Evolutionary conservation across 2,329 filamentous ascomycete genomes (phyloP).

Genomic region (Botrytis pseudocinerea): DNA sequence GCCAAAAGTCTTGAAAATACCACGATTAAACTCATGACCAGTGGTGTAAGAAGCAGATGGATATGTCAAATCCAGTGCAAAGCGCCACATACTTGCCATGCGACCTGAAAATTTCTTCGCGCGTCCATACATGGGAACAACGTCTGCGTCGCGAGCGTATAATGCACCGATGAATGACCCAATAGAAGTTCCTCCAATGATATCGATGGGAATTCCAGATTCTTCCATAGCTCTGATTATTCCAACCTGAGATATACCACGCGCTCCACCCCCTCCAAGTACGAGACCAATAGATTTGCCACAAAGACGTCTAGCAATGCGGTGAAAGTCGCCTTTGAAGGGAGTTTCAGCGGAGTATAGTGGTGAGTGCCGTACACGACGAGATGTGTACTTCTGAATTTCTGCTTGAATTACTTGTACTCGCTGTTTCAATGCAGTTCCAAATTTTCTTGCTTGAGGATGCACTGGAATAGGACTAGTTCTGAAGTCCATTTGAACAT

Average conservation of each 20-base stretch:
- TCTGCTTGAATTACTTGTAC: conserved; percentile 95
- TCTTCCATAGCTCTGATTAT: conserved; percentile 95
- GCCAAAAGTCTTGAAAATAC: conserved; percentile 97
- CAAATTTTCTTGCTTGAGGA: conserved; percentile 73
- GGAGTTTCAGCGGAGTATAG: conserved; percentile 89
- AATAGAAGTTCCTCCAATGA: conserved; percentile 94
- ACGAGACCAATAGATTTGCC: conserved; percentile 95
- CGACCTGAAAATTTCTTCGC: conserved; percentile 96
- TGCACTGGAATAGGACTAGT: conserved; percentile 74
- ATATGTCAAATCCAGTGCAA: conserved; percentile 93
- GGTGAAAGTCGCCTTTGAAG: conserved; percentile 95
- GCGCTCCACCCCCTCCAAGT: conserved; percentile 87
- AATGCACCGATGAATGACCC: conserved; percentile 92
- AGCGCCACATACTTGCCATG: conserved; percentile 99
- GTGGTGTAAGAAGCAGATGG: conserved; percentile 97
- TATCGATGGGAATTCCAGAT: conserved; percentile 91
- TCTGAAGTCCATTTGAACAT: conserved; percentile 92
- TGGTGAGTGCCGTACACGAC: conserved; percentile 83
- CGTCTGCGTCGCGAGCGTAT: conserved; percentile 93
- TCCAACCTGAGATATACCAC: conserved; percentile 89
- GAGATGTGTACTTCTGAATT: conserved; percentile 96
- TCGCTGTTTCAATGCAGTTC: conserved; percentile 82
- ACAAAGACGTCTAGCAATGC: conserved; percentile 83
- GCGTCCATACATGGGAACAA: conserved; percentile 94
- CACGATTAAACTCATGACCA: conserved; percentile 97